phyloP scores from a whole-genome alignment of 2,329 filamentous ascomycete species.

The Aschersonia sp. region DNA sequence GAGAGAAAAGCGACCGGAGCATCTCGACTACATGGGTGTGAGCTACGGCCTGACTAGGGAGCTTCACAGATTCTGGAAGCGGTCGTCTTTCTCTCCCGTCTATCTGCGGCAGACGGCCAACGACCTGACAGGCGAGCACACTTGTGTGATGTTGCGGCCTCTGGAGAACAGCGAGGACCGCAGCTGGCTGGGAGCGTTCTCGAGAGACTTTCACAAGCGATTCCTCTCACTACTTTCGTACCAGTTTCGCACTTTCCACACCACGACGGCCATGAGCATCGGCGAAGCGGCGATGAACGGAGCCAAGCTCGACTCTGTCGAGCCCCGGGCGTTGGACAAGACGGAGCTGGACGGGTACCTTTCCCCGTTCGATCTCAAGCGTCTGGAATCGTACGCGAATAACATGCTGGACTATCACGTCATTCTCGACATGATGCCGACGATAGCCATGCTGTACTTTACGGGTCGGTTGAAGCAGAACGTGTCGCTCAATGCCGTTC shows the following conservation, averaged over 20 bases:
- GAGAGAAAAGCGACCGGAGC: constrained; percentile 64
- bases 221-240: constrained; percentile 85
- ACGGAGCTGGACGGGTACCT: constrained; percentile 61
- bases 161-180: constrained; percentile 54
- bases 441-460: constrained; percentile 75
- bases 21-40: constrained; percentile 86
- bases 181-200: constrained; percentile 81
- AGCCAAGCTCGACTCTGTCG: constrained; percentile 44
- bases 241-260: constrained; percentile 74
- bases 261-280: constrained; percentile 68
- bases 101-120: constrained; percentile 93
- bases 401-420: constrained; percentile 98
- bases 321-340: constrained; percentile 49
- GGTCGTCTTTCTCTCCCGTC: constrained; percentile 69
- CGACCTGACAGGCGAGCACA: constrained; percentile 92
- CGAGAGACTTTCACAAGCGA: constrained; percentile 86
- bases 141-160: constrained; percentile 89
- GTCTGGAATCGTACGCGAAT: constrained; percentile 87
- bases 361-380: constrained; percentile 88
- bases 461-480: constrained; percentile 53
- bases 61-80: constrained; percentile 96
- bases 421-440: constrained; percentile 82
- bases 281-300: constrained; percentile 72
- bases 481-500: constrained; percentile 65
- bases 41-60: constrained; percentile 81